Evolutionary conservation across 768 basidiomycete species (phyloP), one percentile per base, ranked within the genome.

Genomic region (Calvatia gigantea): DNA sequence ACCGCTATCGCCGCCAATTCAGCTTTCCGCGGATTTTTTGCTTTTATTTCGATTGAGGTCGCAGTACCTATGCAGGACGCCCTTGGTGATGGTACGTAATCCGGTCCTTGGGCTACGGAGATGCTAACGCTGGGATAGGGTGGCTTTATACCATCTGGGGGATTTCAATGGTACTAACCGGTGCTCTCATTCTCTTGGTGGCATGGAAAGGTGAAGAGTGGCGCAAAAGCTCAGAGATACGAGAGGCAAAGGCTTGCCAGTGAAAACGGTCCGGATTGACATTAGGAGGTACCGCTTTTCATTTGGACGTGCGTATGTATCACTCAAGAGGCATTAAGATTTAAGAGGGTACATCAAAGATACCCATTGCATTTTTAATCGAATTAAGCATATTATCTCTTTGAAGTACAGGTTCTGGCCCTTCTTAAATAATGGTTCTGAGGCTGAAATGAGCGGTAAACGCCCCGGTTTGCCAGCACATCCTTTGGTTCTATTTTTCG

Each of bases 1-100:
- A 82, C 82, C 2, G 91, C 89, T 1, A 81, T 84, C 6, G 91
- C 92, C 0, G 71, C 79, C 27, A 95, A 95, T 67, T 89, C 87
- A 54, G 80, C 79, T 28, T 88, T 88, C 67, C 80, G 93, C 46
- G 91, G 93, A 0, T 41, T 78, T 3, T 70, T 78, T 14, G 91
- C 86, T 2, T 88, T 88, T 65, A 64, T 88, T 15, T 81, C 83
- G 1, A 82, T 82, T 1, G 88, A 94, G 67, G 73, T 87, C 5
- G 87, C 87, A 0, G 82, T 89, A 0, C 90, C 89, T 0, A 72
- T 94, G 14, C 86, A 87, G 79, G 76, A 85, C 54, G 73, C 79
- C 1, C 73, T 91, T 28, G 92, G 91, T 0, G 91, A 94, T 62
- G 91, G 91, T 65, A 77, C 41, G 69, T 33, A 7, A 50, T 17